These are phyloP conservation scores for Neurospora crassa DNA, from an alignment of 2,329 filamentous ascomycete species.

Conservation along the genomic window DNA sequence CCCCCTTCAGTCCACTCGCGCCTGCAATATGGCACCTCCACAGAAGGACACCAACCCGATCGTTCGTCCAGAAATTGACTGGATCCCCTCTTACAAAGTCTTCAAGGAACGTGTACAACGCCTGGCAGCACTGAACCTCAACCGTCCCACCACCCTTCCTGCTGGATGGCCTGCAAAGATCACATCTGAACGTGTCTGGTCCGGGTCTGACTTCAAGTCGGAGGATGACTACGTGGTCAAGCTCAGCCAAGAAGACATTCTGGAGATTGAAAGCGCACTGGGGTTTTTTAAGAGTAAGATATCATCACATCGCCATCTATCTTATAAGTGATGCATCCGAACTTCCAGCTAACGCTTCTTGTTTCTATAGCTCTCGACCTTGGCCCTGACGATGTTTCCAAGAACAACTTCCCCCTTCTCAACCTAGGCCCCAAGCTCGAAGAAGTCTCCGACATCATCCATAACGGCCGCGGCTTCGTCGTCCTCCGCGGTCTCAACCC, in stretches of 20 bases:
- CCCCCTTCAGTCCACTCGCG: background rate
- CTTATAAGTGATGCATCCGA: background rate
- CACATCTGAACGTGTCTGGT: slow-evolving; percentile 11
- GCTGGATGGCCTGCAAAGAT: slow-evolving; percentile 13
- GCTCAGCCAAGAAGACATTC: slow-evolving; percentile 12
- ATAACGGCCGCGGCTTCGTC: slow-evolving; percentile 28
- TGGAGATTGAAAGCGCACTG: slow-evolving; percentile 16
- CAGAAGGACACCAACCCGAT: slow-evolving; percentile 2
- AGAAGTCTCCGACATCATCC: slow-evolving; percentile 11
- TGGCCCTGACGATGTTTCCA: slow-evolving; percentile 12
- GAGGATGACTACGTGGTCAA: slow-evolving; percentile 13
- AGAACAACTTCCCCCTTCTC: slow-evolving; percentile 16
- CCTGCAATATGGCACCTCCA: background rate
- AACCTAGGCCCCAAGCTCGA: slow-evolving; percentile 10
- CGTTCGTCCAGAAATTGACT: slow-evolving; percentile 15
- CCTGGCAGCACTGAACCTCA: slow-evolving; percentile 8
- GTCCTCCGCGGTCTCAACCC: slow-evolving; percentile 35
- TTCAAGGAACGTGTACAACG: slow-evolving; percentile 15
- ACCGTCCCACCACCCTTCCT: slow-evolving; percentile 16
- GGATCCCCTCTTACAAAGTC: slow-evolving; percentile 16
- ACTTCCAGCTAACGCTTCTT: background rate
- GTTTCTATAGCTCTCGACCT: slow-evolving; percentile 3
- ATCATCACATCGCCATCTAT: background rate
- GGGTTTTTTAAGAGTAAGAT: slow-evolving; percentile 13
- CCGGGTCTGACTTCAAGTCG: slow-evolving; percentile 13